Percentiles rank a stretch among this genome's conserved stretches.
These are phyloP conservation scores for Ceratobasidium theobromae DNA, from an alignment of 1,284 basidiomycete species.

Conservation along the genomic window DNA sequence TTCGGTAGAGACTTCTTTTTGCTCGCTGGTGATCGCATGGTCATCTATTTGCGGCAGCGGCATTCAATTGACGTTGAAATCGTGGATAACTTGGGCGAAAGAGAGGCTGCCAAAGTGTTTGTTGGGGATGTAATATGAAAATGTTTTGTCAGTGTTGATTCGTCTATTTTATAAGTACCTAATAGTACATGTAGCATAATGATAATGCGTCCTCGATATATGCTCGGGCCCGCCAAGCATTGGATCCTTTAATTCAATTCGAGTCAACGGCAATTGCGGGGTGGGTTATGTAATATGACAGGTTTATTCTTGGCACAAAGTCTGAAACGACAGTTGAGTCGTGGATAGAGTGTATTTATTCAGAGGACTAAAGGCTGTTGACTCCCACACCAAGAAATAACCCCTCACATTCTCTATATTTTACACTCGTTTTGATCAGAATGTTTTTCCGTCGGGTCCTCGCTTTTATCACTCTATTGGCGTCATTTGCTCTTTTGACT, in stretches of 20 bases:
- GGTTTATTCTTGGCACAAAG: conserved; percentile 20
- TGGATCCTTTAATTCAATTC: too few species aligned
- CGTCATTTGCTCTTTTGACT: conserved; percentile 1
- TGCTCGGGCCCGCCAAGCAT: too few species aligned
- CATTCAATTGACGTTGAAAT: not conserved
- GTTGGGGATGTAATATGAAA: not conserved
- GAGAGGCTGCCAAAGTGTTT: conserved; percentile 15
- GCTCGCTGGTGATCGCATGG: conserved; percentile 5
- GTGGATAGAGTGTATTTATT: too few species aligned
- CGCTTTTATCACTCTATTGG: not conserved
- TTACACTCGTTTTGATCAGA: conserved; percentile 16
- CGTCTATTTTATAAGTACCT: too few species aligned
- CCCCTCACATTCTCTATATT: too few species aligned
- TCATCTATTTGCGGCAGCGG: conserved; percentile 7
- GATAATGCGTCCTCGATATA: too few species aligned
- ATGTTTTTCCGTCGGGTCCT: conserved; percentile 5
- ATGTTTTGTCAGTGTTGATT: not conserved
- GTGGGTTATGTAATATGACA: conserved; percentile 9
- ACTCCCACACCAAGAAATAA: not conserved
- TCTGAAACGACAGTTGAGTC: conserved; percentile 3
- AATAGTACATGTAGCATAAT: too few species aligned
- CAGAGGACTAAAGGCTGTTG: too few species aligned
- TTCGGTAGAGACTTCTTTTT: not conserved
- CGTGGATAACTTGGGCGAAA: not conserved
- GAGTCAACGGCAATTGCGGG: too few species aligned